Evolutionary conservation across 2,329 filamentous ascomycete species (phyloP).

Genomic region (Aspergillus fructus): DNA sequence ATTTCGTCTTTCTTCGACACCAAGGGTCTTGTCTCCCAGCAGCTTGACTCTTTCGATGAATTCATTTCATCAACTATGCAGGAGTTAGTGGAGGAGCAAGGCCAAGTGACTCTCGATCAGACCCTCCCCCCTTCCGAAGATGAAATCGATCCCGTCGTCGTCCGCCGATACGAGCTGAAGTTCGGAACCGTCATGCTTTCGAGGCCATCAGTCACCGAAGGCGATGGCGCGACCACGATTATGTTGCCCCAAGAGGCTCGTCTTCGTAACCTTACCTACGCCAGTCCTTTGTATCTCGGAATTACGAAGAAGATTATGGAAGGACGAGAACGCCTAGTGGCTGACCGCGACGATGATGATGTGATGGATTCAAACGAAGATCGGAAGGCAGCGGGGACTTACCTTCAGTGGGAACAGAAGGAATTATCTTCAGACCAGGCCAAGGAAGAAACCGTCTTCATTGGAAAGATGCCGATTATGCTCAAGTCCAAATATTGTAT

Average conservation of each 20-base stretch:
- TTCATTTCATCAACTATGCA: constrained; percentile 94
- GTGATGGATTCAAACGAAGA: constrained; percentile 54
- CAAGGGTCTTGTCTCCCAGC: constrained; percentile 94
- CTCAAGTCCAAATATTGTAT: constrained; percentile 96
- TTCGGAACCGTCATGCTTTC: constrained; percentile 89
- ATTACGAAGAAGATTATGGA: constrained; percentile 83
- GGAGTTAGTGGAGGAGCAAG: constrained; percentile 89
- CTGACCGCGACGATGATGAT: constrained; percentile 63
- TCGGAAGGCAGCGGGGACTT: constrained; percentile 45
- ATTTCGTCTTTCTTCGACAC: constrained; percentile 96
- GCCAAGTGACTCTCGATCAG: constrained; percentile 88
- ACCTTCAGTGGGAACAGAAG: constrained; percentile 50
- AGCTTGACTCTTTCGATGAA: constrained; percentile 97
- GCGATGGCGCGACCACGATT: constrained; percentile 81
- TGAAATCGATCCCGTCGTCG: constrained; percentile 71
- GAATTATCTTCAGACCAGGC: constrained; percentile 49
- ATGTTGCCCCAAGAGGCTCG: constrained; percentile 93
- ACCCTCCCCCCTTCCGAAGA: constrained; percentile 75
- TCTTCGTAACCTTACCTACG: constrained; percentile 92
- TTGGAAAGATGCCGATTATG: constrained; percentile 97
- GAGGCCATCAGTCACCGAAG: constrained; percentile 87
- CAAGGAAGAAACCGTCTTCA: constrained; percentile 74
- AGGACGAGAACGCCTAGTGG: constrained; percentile 72
- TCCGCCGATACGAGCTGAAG: constrained; percentile 92
- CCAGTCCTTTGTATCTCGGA: constrained; percentile 83